Evolutionary conservation across 192 early-diverging fungal species (phyloP).

Genomic region (Coemansia sp.): DNA sequence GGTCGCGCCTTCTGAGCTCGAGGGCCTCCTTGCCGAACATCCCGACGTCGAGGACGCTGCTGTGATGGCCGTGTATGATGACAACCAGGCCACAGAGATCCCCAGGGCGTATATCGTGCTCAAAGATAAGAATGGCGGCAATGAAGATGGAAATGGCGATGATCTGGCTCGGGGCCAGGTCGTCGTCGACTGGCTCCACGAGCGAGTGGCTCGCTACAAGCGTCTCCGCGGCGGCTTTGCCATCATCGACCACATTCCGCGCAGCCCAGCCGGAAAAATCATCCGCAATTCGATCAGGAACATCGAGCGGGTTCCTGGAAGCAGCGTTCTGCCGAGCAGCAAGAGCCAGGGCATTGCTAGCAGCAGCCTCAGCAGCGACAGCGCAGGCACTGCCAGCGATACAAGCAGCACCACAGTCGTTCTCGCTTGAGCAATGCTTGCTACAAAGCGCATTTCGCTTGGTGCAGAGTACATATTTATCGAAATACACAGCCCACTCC

Average conservation of each 20-base stretch:
- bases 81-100: conserved; percentile 67
- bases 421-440: not conserved
- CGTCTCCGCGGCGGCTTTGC: conserved; percentile 72
- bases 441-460: no score
- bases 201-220: conserved; percentile 70
- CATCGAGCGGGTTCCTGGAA: conserved; percentile 19
- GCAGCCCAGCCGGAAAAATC: conserved; percentile 80
- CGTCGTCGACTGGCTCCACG: conserved; percentile 58
- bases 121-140: conserved; percentile 23
- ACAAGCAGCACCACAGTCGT: not conserved
- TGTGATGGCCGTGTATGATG: conserved; percentile 66
- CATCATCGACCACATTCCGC: conserved; percentile 70
- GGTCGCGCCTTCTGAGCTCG: conserved; percentile 86
- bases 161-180: conserved; percentile 49
- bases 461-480: no score
- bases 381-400: not conserved
- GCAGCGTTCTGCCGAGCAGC: no score
- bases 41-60: conserved; percentile 66
- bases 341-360: not conserved
- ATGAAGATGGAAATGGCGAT: conserved; percentile 29
- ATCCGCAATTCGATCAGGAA: conserved; percentile 67
- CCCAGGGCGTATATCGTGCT: conserved; percentile 77
- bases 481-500: no score
- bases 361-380: not conserved
- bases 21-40: conserved; percentile 68